Percentiles rank a stretch among this genome's conserved stretches.
Evolutionary conservation across 176 grass and related monocot species (phyloP).

Genomic region (Carex scoparia): DNA sequence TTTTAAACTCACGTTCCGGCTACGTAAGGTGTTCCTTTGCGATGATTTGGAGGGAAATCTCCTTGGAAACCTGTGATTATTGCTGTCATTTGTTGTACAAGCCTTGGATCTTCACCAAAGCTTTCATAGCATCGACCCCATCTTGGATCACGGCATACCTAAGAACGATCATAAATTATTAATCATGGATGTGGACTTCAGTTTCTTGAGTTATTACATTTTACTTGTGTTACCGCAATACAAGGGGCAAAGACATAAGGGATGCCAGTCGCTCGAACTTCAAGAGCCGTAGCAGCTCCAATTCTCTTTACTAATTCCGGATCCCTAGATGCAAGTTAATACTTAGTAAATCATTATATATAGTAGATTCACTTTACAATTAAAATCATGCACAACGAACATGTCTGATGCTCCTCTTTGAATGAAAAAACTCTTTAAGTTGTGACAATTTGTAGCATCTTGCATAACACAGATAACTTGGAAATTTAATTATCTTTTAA

Average conservation of each 20-base stretch:
- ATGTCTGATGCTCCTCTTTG: neutral
- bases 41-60: constrained; percentile 21
- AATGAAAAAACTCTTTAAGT: neutral
- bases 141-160: constrained; percentile 68
- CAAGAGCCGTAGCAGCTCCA: constrained; percentile 38
- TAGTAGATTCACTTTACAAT: neutral
- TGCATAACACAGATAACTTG: neutral
- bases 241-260: constrained; percentile 60
- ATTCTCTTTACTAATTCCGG: constrained; percentile 49
- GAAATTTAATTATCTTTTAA: neutral
- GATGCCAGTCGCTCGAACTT: constrained; percentile 59
- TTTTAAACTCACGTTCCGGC: constrained; percentile 25
- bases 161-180: neutral
- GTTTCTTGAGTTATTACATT: neutral
- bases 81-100: constrained; percentile 54
- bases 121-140: constrained; percentile 81
- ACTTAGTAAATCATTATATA: neutral
- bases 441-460: neutral
- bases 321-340: constrained; percentile 31
- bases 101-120: constrained; percentile 48
- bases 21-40: constrained; percentile 31
- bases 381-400: neutral
- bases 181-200: neutral
- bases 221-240: constrained; percentile 33
- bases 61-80: constrained; percentile 55